phyloP scores from a whole-genome alignment of 1,284 basidiomycete species.

The Kwoniella shivajii region DNA sequence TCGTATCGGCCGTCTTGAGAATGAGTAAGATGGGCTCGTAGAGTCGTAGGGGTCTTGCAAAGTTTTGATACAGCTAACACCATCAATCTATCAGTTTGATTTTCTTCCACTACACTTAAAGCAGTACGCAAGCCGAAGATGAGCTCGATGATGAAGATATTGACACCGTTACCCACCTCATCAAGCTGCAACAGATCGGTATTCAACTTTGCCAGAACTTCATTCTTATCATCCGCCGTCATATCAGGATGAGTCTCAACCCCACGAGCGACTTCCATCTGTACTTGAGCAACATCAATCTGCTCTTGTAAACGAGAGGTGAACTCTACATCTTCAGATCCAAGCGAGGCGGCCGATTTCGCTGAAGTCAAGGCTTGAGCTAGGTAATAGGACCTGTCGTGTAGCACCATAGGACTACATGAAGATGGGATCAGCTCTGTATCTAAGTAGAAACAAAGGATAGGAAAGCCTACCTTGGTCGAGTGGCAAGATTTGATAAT shows the following conservation, averaged over 20 bases:
- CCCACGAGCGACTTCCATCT: conserved; percentile 70
- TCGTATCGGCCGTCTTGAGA: conserved; percentile 89
- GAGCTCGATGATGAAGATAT: not conserved
- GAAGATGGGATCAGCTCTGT: not conserved
- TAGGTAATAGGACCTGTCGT: conserved; percentile 79
- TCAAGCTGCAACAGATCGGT: conserved; percentile 57
- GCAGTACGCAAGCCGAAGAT: too few species aligned
- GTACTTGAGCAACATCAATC: conserved; percentile 94
- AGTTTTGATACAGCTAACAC: conserved; percentile 78
- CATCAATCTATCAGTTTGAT: too few species aligned
- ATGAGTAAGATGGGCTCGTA: conserved; percentile 85
- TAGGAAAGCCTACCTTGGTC: conserved; percentile 66
- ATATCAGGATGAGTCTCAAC: conserved; percentile 53
- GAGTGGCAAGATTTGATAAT: conserved; percentile 80
- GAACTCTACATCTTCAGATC: conserved; percentile 83
- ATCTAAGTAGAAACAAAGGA: not conserved
- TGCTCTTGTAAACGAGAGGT: conserved; percentile 92
- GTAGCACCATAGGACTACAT: conserved; percentile 64
- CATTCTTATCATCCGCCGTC: conserved; percentile 59
- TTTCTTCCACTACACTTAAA: too few species aligned
- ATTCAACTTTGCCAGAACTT: conserved; percentile 64
- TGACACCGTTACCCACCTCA: conserved; percentile 46
- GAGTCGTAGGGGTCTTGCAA: conserved; percentile 84
- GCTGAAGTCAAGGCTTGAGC: conserved; percentile 93
- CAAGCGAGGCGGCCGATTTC: conserved; percentile 79